Conservation (phyloP, 2,329 filamentous ascomycete genomes). For the Pochonia chlamydosporia region DNA sequence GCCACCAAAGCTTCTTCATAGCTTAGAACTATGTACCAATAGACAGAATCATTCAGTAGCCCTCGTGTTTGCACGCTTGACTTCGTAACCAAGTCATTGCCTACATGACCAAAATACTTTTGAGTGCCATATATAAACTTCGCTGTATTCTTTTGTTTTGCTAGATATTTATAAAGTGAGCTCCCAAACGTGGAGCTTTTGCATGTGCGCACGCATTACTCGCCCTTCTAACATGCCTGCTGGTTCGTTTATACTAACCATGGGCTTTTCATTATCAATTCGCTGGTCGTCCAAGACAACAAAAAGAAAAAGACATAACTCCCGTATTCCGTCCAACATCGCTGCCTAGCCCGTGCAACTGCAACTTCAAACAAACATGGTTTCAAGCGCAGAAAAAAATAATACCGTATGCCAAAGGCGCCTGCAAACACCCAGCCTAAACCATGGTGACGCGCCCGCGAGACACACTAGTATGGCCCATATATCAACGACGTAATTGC, state of each 20-base stretch:
- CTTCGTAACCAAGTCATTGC: no score
- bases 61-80: background rate
- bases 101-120: no score
- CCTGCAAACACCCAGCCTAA: slow-evolving; percentile 5
- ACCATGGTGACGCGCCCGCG: slow-evolving; percentile 6
- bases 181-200: background rate
- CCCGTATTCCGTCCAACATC: slow-evolving; percentile 11
- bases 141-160: background rate
- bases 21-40: background rate
- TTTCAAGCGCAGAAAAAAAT: slow-evolving; percentile 1
- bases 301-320: slow-evolving; percentile 13
- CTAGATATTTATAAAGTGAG: background rate
- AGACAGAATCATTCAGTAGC: background rate
- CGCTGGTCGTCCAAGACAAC: slow-evolving; percentile 10
- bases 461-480: slow-evolving; percentile 4
- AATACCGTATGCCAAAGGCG: background rate
- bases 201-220: slow-evolving; percentile 3
- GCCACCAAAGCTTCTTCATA: slow-evolving; percentile 1
- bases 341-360: slow-evolving; percentile 1
- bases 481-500: background rate
- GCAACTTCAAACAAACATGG: background rate
- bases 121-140: background rate
- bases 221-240: slow-evolving; percentile 1
- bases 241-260: background rate
- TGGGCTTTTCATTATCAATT: slow-evolving; percentile 8